Conservation (phyloP, 2,329 filamentous ascomycete species). For the Epichloe coenophiala region DNA sequence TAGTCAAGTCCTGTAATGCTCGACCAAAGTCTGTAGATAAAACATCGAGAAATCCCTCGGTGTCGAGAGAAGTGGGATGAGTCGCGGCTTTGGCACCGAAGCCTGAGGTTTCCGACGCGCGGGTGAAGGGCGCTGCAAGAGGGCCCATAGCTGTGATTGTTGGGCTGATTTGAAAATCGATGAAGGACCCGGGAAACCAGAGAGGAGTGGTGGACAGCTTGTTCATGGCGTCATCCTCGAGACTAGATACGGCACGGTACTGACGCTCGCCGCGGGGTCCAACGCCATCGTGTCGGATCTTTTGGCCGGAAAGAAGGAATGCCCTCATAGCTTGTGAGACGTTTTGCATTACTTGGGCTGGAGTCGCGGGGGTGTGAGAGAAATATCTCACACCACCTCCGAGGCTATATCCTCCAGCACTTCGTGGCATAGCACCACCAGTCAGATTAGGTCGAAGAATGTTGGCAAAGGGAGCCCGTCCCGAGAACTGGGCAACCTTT, state of each 20-base stretch:
- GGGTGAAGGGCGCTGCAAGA: constrained; percentile 43
- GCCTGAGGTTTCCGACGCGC: constrained; percentile 28
- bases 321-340: constrained; percentile 88
- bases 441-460: constrained; percentile 86
- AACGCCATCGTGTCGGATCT: constrained; percentile 72
- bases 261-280: constrained; percentile 60
- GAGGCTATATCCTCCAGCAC: constrained; percentile 76
- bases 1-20: constrained; percentile 69
- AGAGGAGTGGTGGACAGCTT: constrained; percentile 49
- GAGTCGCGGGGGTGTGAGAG: constrained; percentile 72
- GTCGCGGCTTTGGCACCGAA: constrained; percentile 25
- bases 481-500: constrained; percentile 47
- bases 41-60: constrained; percentile 70
- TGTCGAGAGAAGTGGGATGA: constrained; percentile 54
- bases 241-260: constrained; percentile 61
- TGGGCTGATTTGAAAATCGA: constrained; percentile 81
- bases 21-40: constrained; percentile 81
- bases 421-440: constrained; percentile 70
- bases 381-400: constrained; percentile 73
- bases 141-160: constrained; percentile 80
- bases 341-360: constrained; percentile 85
- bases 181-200: constrained; percentile 56
- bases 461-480: constrained; percentile 73
- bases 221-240: constrained; percentile 59
- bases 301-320: constrained; percentile 84